Evolutionary conservation across 163 green algal genomes (phyloP), one percentile per base, ranked within the genome.

Genomic region (Prototheca stagnorum): DNA sequence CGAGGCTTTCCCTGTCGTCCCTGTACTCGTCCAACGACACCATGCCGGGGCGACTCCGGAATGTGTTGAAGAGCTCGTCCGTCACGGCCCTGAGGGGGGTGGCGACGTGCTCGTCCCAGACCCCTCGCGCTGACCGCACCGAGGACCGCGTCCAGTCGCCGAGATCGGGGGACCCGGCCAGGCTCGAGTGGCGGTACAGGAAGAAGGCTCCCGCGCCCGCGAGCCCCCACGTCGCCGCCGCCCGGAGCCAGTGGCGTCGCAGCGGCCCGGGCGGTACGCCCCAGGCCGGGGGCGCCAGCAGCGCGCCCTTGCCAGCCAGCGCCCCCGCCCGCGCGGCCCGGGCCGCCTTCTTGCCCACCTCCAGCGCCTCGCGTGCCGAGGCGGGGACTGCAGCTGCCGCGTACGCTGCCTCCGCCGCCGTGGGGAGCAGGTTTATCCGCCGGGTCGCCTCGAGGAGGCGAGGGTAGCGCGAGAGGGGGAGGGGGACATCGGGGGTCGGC

Each of bases 61-160:
- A 82, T 7, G 72, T 90, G 35, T 65, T 62, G 29, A 85, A 82
- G 19, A 90, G 66, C 68, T 86, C 79, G 24, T 75, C 56, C n/a
- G 57, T 46, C 25, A 89, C 51, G 3, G 61, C 49, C 19, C 50
- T 39, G 47, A 90, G 58, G 1, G 78, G 79, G 2, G 49, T 44
- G 2, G 70, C 51, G 12, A 89, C 57, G 53, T 90, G 75, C 21
- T 49, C 52, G 9, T 48, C 16, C 54, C 52, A 44, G 14, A 55
- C 59, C 7, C 40, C 57, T 24, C 39, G 47, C 39, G 54, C 35
- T 35, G 60, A 29, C 7, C 15, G 34, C 28, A 51, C 37, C 28
- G 14, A 49, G 29, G 35, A 2, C 21, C 23, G 16, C 23, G 21
- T 24, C 64, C 56, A 72, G 19, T 20, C 8, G 3, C 72, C 58